Conservation (phyloP, 192 early-diverging fungal genomes). For the Geosiphon pyriformis region DNA sequence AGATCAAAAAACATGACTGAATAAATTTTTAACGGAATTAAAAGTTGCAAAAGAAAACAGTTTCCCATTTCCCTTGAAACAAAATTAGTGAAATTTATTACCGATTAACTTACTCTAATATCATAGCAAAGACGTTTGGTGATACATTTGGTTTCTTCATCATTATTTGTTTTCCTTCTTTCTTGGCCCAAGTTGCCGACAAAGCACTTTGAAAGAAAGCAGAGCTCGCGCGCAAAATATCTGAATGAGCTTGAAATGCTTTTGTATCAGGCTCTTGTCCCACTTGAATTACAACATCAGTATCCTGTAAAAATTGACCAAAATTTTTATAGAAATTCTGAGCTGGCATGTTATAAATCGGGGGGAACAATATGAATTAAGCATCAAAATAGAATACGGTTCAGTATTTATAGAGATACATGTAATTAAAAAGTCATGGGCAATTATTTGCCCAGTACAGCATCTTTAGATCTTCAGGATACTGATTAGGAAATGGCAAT, state of each 20-base stretch:
- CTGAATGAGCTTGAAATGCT: slow-evolving; percentile 1
- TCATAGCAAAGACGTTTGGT: slow-evolving; percentile 1
- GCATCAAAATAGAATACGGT: too few relatives aligned
- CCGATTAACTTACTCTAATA: slow-evolving; percentile 21
- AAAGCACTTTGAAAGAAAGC: slow-evolving; percentile 11
- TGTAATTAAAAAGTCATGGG: too few relatives aligned
- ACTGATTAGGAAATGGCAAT: too few relatives aligned
- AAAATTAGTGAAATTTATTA: too few relatives aligned
- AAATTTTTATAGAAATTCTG: neutral
- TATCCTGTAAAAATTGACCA: neutral
- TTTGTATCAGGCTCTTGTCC: slow-evolving; percentile 3
- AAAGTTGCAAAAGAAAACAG: neutral
- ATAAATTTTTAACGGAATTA: neutral
- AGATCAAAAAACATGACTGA: neutral
- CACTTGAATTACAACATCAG: slow-evolving; percentile 21
- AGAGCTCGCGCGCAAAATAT: neutral
- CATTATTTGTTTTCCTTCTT: slow-evolving; percentile 8
- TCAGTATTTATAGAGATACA: too few relatives aligned
- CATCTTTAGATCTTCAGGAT: too few relatives aligned
- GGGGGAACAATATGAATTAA: too few relatives aligned
- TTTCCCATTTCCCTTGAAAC: too few relatives aligned
- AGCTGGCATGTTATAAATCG: too few relatives aligned
- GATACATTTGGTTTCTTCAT: slow-evolving; percentile 22
- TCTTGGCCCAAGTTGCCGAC: slow-evolving; percentile 10
- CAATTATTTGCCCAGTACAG: too few relatives aligned